These are phyloP conservation scores for Candida insectalens DNA, from an alignment of 805 yeast genomes.

Conservation along the genomic window DNA sequence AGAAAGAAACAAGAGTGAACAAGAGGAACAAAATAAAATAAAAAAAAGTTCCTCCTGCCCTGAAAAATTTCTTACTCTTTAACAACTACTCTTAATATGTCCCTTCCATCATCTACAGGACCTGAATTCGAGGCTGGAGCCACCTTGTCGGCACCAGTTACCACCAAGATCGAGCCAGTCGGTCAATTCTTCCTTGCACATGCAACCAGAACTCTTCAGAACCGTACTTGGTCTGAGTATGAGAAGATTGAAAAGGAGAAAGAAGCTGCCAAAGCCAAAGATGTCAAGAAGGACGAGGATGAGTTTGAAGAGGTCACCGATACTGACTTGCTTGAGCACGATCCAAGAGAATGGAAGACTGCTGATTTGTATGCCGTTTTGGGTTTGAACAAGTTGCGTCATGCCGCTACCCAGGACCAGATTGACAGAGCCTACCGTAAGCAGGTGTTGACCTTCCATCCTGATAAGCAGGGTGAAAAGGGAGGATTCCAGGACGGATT, in stretches of 20 bases:
- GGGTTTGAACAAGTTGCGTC: slow-evolving; percentile 86
- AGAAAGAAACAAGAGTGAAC: too few species aligned
- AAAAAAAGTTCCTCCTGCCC: too few species aligned
- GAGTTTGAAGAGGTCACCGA: slow-evolving; percentile 51
- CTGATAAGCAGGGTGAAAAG: slow-evolving; percentile 91
- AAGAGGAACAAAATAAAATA: too few species aligned
- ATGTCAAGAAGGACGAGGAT: slow-evolving; percentile 52
- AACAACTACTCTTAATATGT: too few species aligned
- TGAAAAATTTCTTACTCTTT: too few species aligned
- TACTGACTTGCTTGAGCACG: slow-evolving; percentile 68
- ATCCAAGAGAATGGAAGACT: slow-evolving; percentile 97
- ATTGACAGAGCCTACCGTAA: slow-evolving; percentile 94
- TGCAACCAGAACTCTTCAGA: slow-evolving; percentile 90
- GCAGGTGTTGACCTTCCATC: slow-evolving; percentile 94
- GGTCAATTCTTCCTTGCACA: slow-evolving; percentile 95
- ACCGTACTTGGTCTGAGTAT: slow-evolving; percentile 97
- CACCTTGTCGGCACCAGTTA: slow-evolving; percentile 48
- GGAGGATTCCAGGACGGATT: slow-evolving; percentile 91
- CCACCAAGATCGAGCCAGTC: slow-evolving; percentile 90
- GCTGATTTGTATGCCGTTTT: slow-evolving; percentile 95
- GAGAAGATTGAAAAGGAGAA: slow-evolving; percentile 89
- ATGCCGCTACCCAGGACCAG: slow-evolving; percentile 85
- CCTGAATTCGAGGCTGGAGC: slow-evolving; percentile 38
- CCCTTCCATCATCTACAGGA: slow-evolving; percentile 46
- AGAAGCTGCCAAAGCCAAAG: slow-evolving; percentile 67